Evolutionary conservation across 257 asterid species (phyloP).

Genomic region (Plectranthus barbatus): DNA sequence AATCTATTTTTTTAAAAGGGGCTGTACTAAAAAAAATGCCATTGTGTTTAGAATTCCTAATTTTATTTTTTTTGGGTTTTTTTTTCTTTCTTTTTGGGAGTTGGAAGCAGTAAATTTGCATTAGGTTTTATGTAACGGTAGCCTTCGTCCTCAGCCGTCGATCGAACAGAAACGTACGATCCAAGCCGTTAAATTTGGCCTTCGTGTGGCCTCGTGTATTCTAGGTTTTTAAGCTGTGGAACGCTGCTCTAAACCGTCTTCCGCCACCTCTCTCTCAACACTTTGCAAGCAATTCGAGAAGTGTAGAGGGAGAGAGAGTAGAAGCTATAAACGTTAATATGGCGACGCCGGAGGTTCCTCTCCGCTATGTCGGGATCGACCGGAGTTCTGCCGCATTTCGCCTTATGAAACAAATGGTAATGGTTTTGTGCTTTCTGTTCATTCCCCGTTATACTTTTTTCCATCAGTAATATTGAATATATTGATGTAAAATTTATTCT

Average conservation of each 20-base stretch:
- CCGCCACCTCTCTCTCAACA: background rate
- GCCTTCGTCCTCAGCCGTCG: slow-evolving; percentile 3
- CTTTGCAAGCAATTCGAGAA: background rate
- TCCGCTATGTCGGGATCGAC: slow-evolving; percentile 79
- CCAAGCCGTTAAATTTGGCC: slow-evolving; percentile 17
- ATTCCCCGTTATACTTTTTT: background rate
- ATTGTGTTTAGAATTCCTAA: no score
- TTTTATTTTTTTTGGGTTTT: no score
- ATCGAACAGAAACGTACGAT: slow-evolving; percentile 2
- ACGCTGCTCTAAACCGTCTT: background rate
- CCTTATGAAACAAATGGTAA: slow-evolving; percentile 98
- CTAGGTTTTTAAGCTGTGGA: slow-evolving; percentile 18
- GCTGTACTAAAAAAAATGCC: no score
- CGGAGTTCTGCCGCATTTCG: slow-evolving; percentile 94
- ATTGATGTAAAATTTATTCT: background rate
- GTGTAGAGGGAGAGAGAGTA: background rate
- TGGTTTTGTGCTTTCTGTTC: background rate
- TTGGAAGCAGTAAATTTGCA: no score
- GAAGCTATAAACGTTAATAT: slow-evolving; percentile 12
- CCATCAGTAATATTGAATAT: background rate
- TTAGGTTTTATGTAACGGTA: no score
- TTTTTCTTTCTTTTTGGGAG: no score
- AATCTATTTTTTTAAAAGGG: no score
- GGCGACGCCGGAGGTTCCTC: slow-evolving; percentile 91
- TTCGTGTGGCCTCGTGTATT: background rate